phyloP scores from a whole-genome alignment of 495 filamentous ascomycete genomes.

The Haplographium delicatum region DNA sequence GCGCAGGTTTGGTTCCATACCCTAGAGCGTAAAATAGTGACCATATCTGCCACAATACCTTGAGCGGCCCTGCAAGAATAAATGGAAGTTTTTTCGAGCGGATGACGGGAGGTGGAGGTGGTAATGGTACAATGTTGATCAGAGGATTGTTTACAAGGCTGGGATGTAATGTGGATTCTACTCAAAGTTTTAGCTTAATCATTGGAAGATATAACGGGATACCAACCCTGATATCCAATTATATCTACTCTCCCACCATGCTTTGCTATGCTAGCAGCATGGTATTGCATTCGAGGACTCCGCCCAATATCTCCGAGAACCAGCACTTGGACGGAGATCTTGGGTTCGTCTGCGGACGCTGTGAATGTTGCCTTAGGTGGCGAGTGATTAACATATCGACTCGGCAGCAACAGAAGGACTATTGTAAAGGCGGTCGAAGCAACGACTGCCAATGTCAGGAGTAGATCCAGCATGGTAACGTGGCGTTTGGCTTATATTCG shows the following conservation, averaged over 20 bases:
- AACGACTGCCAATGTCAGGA: constrained; percentile 22
- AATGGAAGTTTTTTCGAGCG: constrained; percentile 71
- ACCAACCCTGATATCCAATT: constrained; percentile 78
- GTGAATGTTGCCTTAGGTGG: constrained; percentile 15
- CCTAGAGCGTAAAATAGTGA: constrained; percentile 64
- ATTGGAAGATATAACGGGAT: too few relatives aligned
- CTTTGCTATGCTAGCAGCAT: constrained; percentile 87
- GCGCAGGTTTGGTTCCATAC: constrained; percentile 64
- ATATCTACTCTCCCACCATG: constrained; percentile 76
- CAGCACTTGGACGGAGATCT: constrained; percentile 67
- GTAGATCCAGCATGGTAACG: constrained; percentile 20
- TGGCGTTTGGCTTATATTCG: neutral
- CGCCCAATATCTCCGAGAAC: constrained; percentile 97
- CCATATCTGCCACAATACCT: constrained; percentile 76
- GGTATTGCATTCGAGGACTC: constrained; percentile 98
- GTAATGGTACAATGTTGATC: constrained; percentile 57
- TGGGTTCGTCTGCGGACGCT: constrained; percentile 14
- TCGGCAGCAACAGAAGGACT: constrained; percentile 22
- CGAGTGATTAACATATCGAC: constrained; percentile 24
- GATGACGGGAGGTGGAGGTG: constrained; percentile 52
- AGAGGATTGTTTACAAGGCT: constrained; percentile 55
- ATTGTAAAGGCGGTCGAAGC: constrained; percentile 23
- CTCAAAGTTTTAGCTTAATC: constrained; percentile 9
- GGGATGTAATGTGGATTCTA: constrained; percentile 55
- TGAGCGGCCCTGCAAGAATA: constrained; percentile 72